Evolutionary conservation across 768 basidiomycete species (phyloP).

Genomic region (Cantharellus anzutake): DNA sequence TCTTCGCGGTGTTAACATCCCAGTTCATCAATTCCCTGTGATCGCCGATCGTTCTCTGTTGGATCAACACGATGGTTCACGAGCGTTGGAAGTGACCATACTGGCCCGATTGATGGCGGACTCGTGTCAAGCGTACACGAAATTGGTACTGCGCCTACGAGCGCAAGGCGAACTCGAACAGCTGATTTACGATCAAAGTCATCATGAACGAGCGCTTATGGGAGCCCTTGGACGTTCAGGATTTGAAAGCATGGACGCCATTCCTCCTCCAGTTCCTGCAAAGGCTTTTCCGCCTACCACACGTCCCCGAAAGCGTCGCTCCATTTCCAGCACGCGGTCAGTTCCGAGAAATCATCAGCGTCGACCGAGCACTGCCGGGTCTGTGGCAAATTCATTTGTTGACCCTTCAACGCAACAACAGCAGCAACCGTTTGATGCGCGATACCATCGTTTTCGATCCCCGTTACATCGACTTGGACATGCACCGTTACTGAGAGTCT

Average conservation of each 20-base stretch:
- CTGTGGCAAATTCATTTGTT: not conserved
- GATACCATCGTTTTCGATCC: constrained; percentile 30
- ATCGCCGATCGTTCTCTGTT: constrained; percentile 37
- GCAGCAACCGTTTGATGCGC: not conserved
- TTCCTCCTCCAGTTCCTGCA: not conserved
- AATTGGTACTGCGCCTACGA: constrained; percentile 60
- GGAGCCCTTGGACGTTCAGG: not conserved
- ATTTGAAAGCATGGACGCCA: not conserved
- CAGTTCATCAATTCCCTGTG: constrained; percentile 50
- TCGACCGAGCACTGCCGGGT: not conserved
- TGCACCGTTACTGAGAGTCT: constrained; percentile 61
- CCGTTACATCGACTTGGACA: constrained; percentile 52
- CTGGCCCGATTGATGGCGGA: constrained; percentile 17
- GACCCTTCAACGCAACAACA: not conserved
- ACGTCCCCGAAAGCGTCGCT: not conserved
- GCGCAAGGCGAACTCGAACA: constrained; percentile 52
- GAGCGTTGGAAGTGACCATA: constrained; percentile 1
- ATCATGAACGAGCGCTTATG: constrained; percentile 1
- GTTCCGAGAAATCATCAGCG: not conserved
- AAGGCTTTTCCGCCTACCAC: not conserved
- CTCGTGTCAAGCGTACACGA: constrained; percentile 55
- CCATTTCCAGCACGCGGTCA: not conserved
- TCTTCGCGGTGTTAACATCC: constrained; percentile 60
- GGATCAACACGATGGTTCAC: constrained; percentile 15
- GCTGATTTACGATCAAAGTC: constrained; percentile 1